Evolutionary conservation across 164 flowering plant genomes (phyloP), one percentile per base, ranked within the genome.

Genomic region (Nymphaea thermarum): DNA sequence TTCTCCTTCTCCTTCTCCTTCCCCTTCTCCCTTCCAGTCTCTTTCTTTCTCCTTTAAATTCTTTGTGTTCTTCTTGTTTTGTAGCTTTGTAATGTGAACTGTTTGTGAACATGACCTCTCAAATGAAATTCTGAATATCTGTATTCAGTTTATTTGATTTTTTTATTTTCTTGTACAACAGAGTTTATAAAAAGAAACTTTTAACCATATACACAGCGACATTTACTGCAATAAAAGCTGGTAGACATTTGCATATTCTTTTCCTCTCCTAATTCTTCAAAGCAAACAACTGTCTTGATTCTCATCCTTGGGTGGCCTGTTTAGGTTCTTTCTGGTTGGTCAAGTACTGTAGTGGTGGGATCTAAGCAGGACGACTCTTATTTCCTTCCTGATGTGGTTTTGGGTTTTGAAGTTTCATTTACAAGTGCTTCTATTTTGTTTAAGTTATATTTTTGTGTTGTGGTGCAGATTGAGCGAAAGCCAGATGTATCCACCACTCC

Each of bases 401-500:
- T 61, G 10, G 63, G 36, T 4, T n/a, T 25, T 14, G 5, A 42
- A 63, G 6, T 17, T 25, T 63, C 43, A 25, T 36, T 25, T 10
- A 5, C 12, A 2, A 25, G 1, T 25, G 42, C 10, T 1, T 2
- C 43, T 4, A 59, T 60, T 67, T n/a, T 67, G 43, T 60, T 36
- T 2, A 43, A 36, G 10, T 44, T 16, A 45, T 51, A 3, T 6
- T 2, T 47, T 47, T 47, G 11, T 4, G 55, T 12, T 47, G 11
- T 12, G 12, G 15, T 63, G 44, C 71, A 77, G 80, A 72, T 77
- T 69, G 67, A 73, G 68, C 68, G 69, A 43, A 74, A 74, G 62
- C 62, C 68, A 43, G 80, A 74, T 57, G 14, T 64, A 64, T 44
- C 63, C 18, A 60, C 18, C 7, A 47, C 11, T 47, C 2, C 55